These are phyloP conservation scores for Schizophyllum commune DNA, from an alignment of 1,284 basidiomycete species.

Conservation along the genomic window DNA sequence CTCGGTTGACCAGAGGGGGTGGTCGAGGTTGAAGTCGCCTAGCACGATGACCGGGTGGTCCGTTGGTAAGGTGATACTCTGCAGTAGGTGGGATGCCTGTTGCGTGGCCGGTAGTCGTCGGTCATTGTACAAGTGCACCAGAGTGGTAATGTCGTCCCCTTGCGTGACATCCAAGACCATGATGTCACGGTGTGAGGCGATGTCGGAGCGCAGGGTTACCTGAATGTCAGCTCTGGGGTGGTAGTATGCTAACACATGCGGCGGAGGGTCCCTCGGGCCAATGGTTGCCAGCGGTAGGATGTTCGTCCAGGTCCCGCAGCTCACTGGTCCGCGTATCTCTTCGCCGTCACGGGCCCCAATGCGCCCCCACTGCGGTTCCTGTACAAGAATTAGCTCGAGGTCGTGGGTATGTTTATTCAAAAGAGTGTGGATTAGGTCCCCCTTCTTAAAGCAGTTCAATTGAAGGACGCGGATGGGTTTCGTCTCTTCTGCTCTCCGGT, in stretches of 20 bases:
- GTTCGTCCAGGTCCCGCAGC: conserved; percentile 13
- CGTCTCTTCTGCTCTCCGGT: background rate
- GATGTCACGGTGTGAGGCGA: conserved; percentile 19
- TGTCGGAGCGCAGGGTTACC: conserved; percentile 17
- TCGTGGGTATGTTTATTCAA: conserved; percentile 12
- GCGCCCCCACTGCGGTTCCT: conserved; percentile 20
- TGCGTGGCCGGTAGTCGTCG: background rate
- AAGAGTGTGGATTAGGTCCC: conserved; percentile 9
- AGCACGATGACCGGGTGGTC: conserved; percentile 15
- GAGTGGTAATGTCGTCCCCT: conserved; percentile 13
- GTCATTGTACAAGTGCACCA: conserved; percentile 22
- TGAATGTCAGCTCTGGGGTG: conserved; percentile 12
- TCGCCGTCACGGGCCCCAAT: conserved; percentile 16
- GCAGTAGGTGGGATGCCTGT: conserved; percentile 7
- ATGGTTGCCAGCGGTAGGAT: conserved; percentile 14
- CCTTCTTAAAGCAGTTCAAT: conserved; percentile 15
- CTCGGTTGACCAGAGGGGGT: conserved; percentile 13
- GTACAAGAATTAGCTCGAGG: conserved; percentile 19
- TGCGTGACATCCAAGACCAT: conserved; percentile 18
- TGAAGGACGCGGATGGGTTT: conserved; percentile 15
- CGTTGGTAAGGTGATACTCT: conserved; percentile 6
- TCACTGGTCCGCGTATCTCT: conserved; percentile 11
- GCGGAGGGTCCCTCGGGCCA: background rate
- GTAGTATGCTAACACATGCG: conserved; percentile 16
- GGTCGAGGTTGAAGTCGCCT: conserved; percentile 21